These are phyloP conservation scores for Beauveria medogensis DNA, from an alignment of 2,329 filamentous ascomycete species.

Conservation along the genomic window DNA sequence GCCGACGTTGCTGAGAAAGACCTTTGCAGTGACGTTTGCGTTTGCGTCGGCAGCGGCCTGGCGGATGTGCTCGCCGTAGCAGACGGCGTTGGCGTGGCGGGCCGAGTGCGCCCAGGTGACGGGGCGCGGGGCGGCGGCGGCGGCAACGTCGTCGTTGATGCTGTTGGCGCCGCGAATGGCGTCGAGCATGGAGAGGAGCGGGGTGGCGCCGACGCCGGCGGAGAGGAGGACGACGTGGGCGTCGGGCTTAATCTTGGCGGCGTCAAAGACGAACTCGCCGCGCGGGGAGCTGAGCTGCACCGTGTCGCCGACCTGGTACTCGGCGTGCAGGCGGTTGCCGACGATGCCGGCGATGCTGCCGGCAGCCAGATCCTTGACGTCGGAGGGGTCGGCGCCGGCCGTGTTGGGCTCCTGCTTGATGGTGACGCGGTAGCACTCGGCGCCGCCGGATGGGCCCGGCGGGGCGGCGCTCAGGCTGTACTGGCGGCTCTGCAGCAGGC, in stretches of 20 bases:
- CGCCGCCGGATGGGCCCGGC: neutral
- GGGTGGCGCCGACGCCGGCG: constrained; percentile 61
- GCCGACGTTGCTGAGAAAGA: constrained; percentile 46
- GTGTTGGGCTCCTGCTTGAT: constrained; percentile 54
- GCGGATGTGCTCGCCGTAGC: constrained; percentile 46
- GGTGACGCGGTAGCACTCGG: constrained; percentile 56
- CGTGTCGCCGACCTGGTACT: constrained; percentile 40
- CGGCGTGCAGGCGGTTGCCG: constrained; percentile 44
- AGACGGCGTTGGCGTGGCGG: constrained; percentile 39
- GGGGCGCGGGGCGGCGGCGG: constrained; percentile 31
- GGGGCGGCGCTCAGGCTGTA: constrained; percentile 62
- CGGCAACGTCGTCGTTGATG: constrained; percentile 19
- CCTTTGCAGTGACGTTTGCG: constrained; percentile 21
- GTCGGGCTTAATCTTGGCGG: constrained; percentile 28
- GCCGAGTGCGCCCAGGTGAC: constrained; percentile 58
- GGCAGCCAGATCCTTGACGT: constrained; percentile 20
- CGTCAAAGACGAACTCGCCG: constrained; percentile 56
- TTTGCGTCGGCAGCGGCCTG: constrained; percentile 25
- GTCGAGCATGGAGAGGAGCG: constrained; percentile 58
- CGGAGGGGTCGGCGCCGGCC: constrained; percentile 19
- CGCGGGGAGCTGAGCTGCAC: constrained; percentile 48
- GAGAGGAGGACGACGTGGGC: constrained; percentile 58
- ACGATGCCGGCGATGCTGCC: constrained; percentile 37
- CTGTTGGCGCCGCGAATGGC: constrained; percentile 31
- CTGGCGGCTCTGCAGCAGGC: constrained; percentile 63